phyloP scores from a whole-genome alignment of 2,329 filamentous ascomycete genomes.

The Aspergillus calidoustus region DNA sequence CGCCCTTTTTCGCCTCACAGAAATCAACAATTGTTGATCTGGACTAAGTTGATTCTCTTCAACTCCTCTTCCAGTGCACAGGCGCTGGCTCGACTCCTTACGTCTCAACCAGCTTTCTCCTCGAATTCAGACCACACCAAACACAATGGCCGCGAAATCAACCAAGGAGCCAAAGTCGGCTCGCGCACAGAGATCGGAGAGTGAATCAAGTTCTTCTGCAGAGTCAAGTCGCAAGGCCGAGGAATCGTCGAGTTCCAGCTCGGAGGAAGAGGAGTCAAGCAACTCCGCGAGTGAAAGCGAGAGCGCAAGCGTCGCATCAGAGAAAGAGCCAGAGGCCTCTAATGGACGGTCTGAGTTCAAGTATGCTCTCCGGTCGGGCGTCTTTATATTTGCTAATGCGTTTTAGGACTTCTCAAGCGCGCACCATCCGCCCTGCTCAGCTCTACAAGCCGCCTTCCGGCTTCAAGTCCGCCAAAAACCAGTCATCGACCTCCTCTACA shows the following conservation, averaged over 20 bases:
- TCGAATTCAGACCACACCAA: not conserved
- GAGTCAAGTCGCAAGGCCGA: slow-evolving; percentile 9
- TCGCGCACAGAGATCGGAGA: slow-evolving; percentile 20
- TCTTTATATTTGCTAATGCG: slow-evolving; percentile 14
- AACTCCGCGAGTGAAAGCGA: slow-evolving; percentile 22
- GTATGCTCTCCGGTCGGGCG: slow-evolving; percentile 16
- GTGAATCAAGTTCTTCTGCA: slow-evolving; percentile 20
- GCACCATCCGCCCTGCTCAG: slow-evolving; percentile 34
- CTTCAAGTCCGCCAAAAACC: slow-evolving; percentile 45
- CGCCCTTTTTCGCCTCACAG: no score
- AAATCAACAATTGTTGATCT: not conserved
- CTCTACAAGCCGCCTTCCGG: slow-evolving; percentile 49
- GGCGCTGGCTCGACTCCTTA: not conserved
- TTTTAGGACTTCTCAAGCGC: slow-evolving; percentile 7
- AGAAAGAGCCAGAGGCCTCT: slow-evolving; percentile 1
- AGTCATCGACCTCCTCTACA: slow-evolving; percentile 37
- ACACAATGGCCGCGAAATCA: slow-evolving; percentile 31
- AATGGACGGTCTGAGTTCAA: slow-evolving; percentile 8
- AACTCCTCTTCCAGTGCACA: not conserved
- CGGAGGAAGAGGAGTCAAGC: slow-evolving; percentile 16
- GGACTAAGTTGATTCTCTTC: not conserved
- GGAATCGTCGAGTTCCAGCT: slow-evolving; percentile 16
- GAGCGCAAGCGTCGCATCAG: slow-evolving; percentile 18
- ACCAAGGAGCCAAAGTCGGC: slow-evolving; percentile 28
- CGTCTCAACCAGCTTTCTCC: not conserved